A percentile compares a stretch with the other conserved stretches of the same genome.
Conservation (phyloP, 768 basidiomycete species). For the Boletales sp. region DNA sequence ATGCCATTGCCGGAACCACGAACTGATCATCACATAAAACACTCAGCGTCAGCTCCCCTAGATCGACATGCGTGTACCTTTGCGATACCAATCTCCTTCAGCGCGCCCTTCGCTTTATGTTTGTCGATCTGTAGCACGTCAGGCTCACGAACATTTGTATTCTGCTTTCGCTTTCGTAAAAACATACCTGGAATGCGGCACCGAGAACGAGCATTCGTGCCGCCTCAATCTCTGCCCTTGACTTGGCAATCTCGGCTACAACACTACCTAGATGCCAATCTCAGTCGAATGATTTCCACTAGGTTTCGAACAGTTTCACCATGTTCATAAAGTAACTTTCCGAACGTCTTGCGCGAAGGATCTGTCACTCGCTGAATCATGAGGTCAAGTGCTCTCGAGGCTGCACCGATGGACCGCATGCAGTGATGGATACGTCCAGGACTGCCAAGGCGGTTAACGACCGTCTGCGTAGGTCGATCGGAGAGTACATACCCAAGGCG, state of each 20-base stretch:
- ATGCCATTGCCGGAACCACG: slow-evolving; percentile 88
- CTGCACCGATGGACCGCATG: slow-evolving; percentile 94
- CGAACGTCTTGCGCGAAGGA: slow-evolving; percentile 87
- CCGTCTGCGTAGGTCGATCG: not conserved
- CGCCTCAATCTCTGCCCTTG: slow-evolving; percentile 88
- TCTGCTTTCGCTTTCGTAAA: not conserved
- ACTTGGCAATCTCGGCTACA: slow-evolving; percentile 85
- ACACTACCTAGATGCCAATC: slow-evolving; percentile 63
- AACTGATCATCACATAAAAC: slow-evolving; percentile 51
- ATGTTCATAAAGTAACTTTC: slow-evolving; percentile 87
- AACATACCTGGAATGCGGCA: slow-evolving; percentile 76
- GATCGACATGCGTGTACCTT: slow-evolving; percentile 53
- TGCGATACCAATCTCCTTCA: slow-evolving; percentile 97
- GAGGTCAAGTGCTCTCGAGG: slow-evolving; percentile 78
- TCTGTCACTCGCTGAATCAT: slow-evolving; percentile 94
- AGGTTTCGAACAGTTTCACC: slow-evolving; percentile 42
- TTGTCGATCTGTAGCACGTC: slow-evolving; percentile 72
- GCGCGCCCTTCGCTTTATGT: slow-evolving; percentile 84
- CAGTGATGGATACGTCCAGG: slow-evolving; percentile 97
- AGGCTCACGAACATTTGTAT: not conserved
- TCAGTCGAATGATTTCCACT: not conserved
- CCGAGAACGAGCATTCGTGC: slow-evolving; percentile 86
- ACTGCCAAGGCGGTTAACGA: slow-evolving; percentile 34
- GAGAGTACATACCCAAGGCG: slow-evolving; percentile 69
- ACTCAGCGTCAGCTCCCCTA: too few species aligned